A percentile compares a stretch with the other conserved stretches of the same genome.
These are phyloP conservation scores for Plasmodium vivax DNA, from an alignment of 169 alveolate genomes.

Conservation along the genomic window DNA sequence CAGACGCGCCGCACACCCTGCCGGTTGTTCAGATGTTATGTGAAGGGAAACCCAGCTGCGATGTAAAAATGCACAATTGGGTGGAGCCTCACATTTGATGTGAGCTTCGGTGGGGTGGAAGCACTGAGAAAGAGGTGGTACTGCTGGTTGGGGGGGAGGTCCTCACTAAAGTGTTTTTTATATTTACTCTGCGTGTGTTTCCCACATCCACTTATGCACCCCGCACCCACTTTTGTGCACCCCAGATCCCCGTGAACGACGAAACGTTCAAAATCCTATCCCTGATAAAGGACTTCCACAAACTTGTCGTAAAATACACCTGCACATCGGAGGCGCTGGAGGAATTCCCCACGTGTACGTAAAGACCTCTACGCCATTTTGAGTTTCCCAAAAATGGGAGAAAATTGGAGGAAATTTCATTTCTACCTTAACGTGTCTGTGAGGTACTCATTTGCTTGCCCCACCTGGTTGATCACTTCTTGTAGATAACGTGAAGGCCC, in stretches of 20 bases:
- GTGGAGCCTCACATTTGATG: neutral
- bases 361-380: neutral
- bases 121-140: neutral
- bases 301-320: slow-evolving; percentile 50
- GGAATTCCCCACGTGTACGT: slow-evolving; percentile 54
- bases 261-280: slow-evolving; percentile 68
- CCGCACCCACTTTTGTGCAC: no score
- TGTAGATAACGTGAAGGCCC: slow-evolving; percentile 58
- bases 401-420: neutral
- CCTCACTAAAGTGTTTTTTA: neutral
- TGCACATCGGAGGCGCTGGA: slow-evolving; percentile 22
- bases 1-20: slow-evolving; percentile 73
- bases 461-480: neutral
- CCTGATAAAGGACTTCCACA: slow-evolving; percentile 65
- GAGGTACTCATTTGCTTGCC: neutral
- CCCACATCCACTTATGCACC: neutral
- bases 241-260: slow-evolving; percentile 45
- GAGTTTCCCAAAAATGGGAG: neutral
- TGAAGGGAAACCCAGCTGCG: slow-evolving; percentile 72
- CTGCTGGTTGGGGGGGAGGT: neutral
- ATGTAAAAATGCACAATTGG: slow-evolving; percentile 27
- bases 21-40: slow-evolving; percentile 76
- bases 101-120: neutral
- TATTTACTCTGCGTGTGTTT: neutral
- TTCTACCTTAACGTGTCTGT: neutral